Evolutionary conservation across 495 filamentous ascomycete species (phyloP).

Genomic region (Aspergillus leporis): DNA sequence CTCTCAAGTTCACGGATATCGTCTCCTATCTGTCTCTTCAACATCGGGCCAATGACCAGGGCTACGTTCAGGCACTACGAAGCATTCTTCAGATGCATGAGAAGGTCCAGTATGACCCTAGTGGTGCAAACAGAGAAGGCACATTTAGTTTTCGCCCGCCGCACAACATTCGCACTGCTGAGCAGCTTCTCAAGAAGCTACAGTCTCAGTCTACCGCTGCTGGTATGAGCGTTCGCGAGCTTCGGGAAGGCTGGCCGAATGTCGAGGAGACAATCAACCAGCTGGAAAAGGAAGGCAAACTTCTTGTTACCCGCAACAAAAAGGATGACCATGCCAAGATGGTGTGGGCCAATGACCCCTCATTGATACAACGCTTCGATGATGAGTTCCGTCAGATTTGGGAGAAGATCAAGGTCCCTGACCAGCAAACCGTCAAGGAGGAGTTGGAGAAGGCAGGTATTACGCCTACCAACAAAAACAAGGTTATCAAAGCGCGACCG

Average conservation of each 20-base stretch:
- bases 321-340: constrained; percentile 84
- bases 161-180: constrained; percentile 71
- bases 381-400: constrained; percentile 80
- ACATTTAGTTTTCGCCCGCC: constrained; percentile 77
- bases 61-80: constrained; percentile 44
- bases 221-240: constrained; percentile 78
- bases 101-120: constrained; percentile 69
- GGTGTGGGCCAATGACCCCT: constrained; percentile 87
- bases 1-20: constrained; percentile 72
- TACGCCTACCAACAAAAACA: constrained; percentile 76
- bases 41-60: constrained; percentile 47
- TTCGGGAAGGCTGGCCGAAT: constrained; percentile 92
- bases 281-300: constrained; percentile 74
- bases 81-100: constrained; percentile 55
- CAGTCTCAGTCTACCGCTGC: constrained; percentile 78
- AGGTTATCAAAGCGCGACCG: constrained; percentile 57
- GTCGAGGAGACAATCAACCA: constrained; percentile 74
- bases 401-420: constrained; percentile 77
- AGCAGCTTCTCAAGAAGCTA: constrained; percentile 75
- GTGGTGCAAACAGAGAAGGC: constrained; percentile 58
- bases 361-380: constrained; percentile 73
- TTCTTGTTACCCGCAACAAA: constrained; percentile 85
- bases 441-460: constrained; percentile 71
- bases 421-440: constrained; percentile 70
- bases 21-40: constrained; percentile 73